Base-by-base conservation (phyloP, 371 early-diverging fungal species). In the Mortierella sp. region DNA sequence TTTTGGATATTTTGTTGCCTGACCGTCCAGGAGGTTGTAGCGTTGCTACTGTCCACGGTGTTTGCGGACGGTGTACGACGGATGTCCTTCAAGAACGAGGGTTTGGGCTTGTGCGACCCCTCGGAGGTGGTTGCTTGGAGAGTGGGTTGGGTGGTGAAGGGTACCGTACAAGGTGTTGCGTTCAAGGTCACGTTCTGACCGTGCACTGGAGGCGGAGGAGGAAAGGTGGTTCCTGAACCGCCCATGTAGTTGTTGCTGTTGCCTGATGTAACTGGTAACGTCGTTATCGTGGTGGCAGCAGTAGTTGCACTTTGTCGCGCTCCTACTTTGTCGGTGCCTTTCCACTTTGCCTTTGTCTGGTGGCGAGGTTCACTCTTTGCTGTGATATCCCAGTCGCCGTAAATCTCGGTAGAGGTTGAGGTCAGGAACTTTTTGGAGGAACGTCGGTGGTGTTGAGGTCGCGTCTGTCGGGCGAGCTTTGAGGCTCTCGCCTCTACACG, bases 371-470 rank as follows among this genome's bases (percentile, higher is more conserved):
- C 79, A 43, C 65, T 70, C 72, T 78, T 78, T 70, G 79, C 68
- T n/a, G 73, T 75, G 21, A 83, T 75, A 49, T 83, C 83, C 83
- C 83, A 83, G 29, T 79, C 76, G n/a, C 83, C 83, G 55, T 78
- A 83, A 18, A 83, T 83, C 18, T 72, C 70, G 29, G 60, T 73
- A 8, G 78, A 78, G 1, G 63, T 83, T 14, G 83, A 76, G 1
- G 81, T 76, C 27, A 81, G 74, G 54, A 81, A 76, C 68, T 81
- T 76, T 48, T 70, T 81, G 29, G 81, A 81, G 0, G 81, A 76
- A 10, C 81, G 81, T 38, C 68, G 68, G 24, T 68, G 21, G 48
- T 73, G 76, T 35, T 75, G 68, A n/a, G 68, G 70, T 49, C 55
- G 65, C n/a, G 75, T 72, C 7, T 54, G 14, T 35, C 74, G 46